Evolutionary conservation across 495 filamentous ascomycete species (phyloP).

Genomic region (Staphylotrichum tortipilum): DNA sequence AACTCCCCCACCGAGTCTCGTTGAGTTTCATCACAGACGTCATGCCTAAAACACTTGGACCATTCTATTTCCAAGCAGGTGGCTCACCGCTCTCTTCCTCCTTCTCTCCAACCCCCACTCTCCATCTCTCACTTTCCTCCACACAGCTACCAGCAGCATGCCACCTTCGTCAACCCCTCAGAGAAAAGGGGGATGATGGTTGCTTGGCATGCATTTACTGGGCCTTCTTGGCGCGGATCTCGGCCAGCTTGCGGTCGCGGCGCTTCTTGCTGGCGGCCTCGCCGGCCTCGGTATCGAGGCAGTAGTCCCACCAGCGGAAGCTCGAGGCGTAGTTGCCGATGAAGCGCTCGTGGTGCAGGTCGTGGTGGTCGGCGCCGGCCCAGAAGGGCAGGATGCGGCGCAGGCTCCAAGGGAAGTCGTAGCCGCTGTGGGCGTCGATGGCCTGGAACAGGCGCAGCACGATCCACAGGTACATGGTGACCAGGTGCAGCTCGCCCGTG

Average conservation of each 20-base stretch:
- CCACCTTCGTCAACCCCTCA: not conserved
- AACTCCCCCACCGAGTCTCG: not conserved
- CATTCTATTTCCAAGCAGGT: slow-evolving; percentile 1
- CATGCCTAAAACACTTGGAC: slow-evolving; percentile 6
- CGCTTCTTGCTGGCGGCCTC: slow-evolving; percentile 78
- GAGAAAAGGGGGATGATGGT: not conserved
- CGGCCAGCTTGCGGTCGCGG: slow-evolving; percentile 67
- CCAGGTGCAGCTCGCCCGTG: slow-evolving; percentile 80
- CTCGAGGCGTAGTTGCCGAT: slow-evolving; percentile 96
- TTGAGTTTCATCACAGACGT: slow-evolving; percentile 13
- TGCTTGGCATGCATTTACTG: slow-evolving; percentile 43
- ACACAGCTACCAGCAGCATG: too few relatives aligned
- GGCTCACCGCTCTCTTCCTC: not conserved
- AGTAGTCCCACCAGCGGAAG: slow-evolving; percentile 98
- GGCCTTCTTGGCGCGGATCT: slow-evolving; percentile 53
- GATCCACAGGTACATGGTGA: slow-evolving; percentile 99
- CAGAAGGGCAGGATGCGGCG: slow-evolving; percentile 96
- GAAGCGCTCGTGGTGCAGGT: slow-evolving; percentile 93
- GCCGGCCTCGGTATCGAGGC: slow-evolving; percentile 86
- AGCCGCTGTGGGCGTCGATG: slow-evolving; percentile 94
- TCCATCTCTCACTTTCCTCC: not conserved
- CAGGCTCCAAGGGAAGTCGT: slow-evolving; percentile 95
- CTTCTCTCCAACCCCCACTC: not conserved
- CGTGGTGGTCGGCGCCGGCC: slow-evolving; percentile 95
- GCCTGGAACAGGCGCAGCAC: slow-evolving; percentile 88